Evolutionary conservation across 1,284 basidiomycete genomes (phyloP).

Genomic region (Caloboletus firmus): DNA sequence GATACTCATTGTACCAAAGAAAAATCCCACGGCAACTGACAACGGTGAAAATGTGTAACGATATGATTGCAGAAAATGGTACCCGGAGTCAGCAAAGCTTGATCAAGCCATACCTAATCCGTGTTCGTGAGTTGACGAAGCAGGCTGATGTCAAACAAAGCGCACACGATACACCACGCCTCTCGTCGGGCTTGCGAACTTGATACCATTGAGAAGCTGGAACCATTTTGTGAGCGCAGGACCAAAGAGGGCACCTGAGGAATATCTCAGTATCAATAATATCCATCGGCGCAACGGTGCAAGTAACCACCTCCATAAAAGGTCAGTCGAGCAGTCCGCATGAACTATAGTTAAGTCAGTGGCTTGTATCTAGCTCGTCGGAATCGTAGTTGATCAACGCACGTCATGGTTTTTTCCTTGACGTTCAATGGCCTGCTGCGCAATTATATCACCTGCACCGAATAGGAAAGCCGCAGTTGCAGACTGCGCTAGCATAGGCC

Average conservation of each 20-base stretch:
- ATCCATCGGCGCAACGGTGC: conserved; percentile 1
- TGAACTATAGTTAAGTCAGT: conserved; percentile 46
- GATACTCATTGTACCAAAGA: conserved; percentile 73
- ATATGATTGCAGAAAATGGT: neutral
- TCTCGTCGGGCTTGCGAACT: conserved; percentile 57
- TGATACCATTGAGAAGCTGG: conserved; percentile 59
- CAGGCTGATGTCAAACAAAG: neutral
- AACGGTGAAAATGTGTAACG: conserved; percentile 1
- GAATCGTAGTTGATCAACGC: conserved; percentile 26
- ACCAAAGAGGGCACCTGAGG: conserved; percentile 62
- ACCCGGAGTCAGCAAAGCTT: conserved; percentile 70
- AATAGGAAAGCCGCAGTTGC: conserved; percentile 69
- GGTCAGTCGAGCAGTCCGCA: conserved; percentile 68
- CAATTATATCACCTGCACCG: conserved; percentile 77
- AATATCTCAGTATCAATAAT: neutral
- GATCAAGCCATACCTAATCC: conserved; percentile 70
- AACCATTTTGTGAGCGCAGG: conserved; percentile 76
- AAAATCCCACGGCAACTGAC: conserved; percentile 64
- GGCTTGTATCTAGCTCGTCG: neutral
- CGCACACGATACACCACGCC: conserved; percentile 62
- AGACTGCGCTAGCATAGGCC: conserved; percentile 67
- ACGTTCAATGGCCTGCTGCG: conserved; percentile 78
- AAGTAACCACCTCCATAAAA: conserved; percentile 65
- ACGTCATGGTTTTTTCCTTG: conserved; percentile 70
- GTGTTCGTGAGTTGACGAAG: neutral